Evolutionary conservation across 345 rosid species (phyloP), one percentile per base, ranked within the genome.

Genomic region (Isatis tinctoria): DNA sequence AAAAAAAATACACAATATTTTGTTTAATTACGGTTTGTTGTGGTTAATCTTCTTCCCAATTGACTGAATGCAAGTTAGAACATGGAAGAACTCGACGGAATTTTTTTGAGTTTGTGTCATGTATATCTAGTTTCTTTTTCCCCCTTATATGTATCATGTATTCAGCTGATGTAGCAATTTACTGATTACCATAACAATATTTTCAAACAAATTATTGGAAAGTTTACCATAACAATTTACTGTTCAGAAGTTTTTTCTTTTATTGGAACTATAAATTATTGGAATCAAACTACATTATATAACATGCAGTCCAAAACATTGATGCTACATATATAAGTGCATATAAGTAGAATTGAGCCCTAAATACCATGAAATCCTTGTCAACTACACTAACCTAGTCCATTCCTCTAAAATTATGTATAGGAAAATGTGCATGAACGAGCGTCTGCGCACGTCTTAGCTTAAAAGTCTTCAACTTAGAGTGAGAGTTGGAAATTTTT

Each of bases 311-410:
- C 28, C n/a, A 49, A 52, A 52, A 56, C 36, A 5, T 57, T 20
- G 26, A 37, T 40, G 36, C 39, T 63, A 17, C 39, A 16, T 22
- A 22, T 22, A 22, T 40, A 66, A 35, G 60, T 53, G 62, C 3
- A 27, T 40, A 12, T 14, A 67, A 10, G 36, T 22, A 43, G 10
- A 18, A 44, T 3, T 58, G 45, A 26, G 5, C 28, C 48, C 17
- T 48, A 59, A 44, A 33, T 26, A 53, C 65, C 53, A 56, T 56
- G 43, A 43, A 37, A 52, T 37, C 39, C 13, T 39, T 62, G 26
- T 41, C 69, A 48, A 27, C n/a, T 47, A 48, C 51, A n/a, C 68
- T 40, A 52, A 63, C 9, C 45, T 53, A 33, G 65, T 65, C 65
- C 20, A 56, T 56, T 43, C 44, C n/a, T 63, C 17, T 53, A 10